Percentiles rank a stretch among this genome's conserved stretches.
These are phyloP conservation scores for Suillus variegatus DNA, from an alignment of 768 basidiomycete genomes.

Conservation along the genomic window DNA sequence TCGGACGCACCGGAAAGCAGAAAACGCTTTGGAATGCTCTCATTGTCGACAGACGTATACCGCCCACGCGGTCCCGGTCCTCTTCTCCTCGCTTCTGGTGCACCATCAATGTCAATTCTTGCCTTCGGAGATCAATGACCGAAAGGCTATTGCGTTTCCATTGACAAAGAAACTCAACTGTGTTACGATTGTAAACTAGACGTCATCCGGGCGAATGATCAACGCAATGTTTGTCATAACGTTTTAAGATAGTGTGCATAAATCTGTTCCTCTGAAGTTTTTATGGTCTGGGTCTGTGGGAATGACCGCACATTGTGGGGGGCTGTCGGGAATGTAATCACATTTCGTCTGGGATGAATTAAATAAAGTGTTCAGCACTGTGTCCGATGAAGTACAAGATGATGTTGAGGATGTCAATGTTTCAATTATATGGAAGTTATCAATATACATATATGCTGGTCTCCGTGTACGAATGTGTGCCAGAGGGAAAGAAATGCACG, in stretches of 20 bases:
- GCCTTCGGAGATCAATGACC: background rate
- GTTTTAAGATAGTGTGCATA: background rate
- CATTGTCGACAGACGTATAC: constrained; percentile 38
- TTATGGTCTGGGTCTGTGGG: too few species aligned
- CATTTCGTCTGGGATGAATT: too few species aligned
- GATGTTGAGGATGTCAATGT: background rate
- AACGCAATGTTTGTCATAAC: background rate
- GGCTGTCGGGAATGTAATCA: too few species aligned
- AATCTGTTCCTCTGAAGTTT: background rate
- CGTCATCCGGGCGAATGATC: background rate
- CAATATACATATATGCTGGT: background rate
- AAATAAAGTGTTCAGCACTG: background rate
- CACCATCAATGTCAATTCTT: background rate
- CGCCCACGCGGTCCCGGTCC: too few species aligned
- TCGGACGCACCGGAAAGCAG: constrained; percentile 33
- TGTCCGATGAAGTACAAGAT: background rate
- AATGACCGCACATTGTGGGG: too few species aligned
- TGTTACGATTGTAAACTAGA: background rate
- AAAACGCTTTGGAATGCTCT: constrained; percentile 52
- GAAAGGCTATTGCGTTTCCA: background rate
- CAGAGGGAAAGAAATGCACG: background rate
- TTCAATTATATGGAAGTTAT: background rate
- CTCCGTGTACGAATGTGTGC: background rate
- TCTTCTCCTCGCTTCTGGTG: background rate
- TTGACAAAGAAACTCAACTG: background rate